Percentiles rank a stretch among this genome's conserved stretches.
Evolutionary conservation across 2,329 filamentous ascomycete genomes (phyloP).

Genomic region (Gnomoniopsis sp.): DNA sequence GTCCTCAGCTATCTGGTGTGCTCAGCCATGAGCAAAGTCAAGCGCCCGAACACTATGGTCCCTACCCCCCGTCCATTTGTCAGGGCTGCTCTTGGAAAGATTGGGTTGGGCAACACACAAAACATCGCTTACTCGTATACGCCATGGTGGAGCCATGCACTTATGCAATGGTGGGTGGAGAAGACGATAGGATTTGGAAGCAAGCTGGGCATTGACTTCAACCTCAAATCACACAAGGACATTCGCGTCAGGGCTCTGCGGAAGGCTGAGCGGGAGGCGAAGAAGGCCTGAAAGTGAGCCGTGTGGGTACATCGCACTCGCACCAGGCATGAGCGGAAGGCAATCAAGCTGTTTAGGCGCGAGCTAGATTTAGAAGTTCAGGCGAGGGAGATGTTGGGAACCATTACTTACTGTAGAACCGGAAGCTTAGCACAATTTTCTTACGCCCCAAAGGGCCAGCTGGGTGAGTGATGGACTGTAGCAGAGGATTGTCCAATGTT

Average conservation of each 20-base stretch:
- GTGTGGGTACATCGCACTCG: neutral
- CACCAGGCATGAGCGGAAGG: neutral
- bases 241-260: slow-evolving; percentile 79
- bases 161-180: slow-evolving; percentile 81
- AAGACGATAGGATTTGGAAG: slow-evolving; percentile 51
- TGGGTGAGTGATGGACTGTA: no score
- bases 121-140: slow-evolving; percentile 79
- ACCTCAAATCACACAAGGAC: slow-evolving; percentile 70
- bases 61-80: slow-evolving; percentile 84
- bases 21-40: slow-evolving; percentile 95
- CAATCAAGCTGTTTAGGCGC: no score
- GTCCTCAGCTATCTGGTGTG: slow-evolving; percentile 91
- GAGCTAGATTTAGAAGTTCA: no score
- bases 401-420: neutral
- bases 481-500: no score
- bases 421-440: neutral
- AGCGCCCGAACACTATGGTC: slow-evolving; percentile 71
- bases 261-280: slow-evolving; percentile 79
- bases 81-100: slow-evolving; percentile 69
- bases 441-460: no score
- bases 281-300: slow-evolving; percentile 47
- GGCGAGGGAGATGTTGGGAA: no score
- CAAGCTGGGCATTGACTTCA: slow-evolving; percentile 44
- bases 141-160: slow-evolving; percentile 87
- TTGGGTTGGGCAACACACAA: slow-evolving; percentile 78